Evolutionary conservation across 2,329 filamentous ascomycete species (phyloP), one percentile per base, ranked within the genome.

Genomic region (Colletotrichum chlorophyti): DNA sequence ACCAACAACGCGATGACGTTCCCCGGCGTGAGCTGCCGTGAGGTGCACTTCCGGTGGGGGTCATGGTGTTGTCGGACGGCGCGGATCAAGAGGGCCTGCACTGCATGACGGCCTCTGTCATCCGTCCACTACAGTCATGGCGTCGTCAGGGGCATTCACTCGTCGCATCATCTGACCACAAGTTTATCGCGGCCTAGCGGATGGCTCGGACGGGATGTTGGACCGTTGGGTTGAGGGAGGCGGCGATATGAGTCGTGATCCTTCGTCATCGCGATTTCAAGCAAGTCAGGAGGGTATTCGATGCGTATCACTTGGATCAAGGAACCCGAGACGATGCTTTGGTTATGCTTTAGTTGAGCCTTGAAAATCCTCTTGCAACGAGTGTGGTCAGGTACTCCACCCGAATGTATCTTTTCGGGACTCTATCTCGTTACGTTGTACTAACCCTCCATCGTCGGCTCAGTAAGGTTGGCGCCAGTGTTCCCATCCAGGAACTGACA

Each of bases 81-180:
- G 35, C 21, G 43, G 35, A 50, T 41, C 47, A 41, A 15, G 29
- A 12, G 17, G 17, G 19, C 11, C 10, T 32, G 23, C n/a, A 31
- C 17, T 26, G 38, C 47, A 29, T 19, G 40, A n/a, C n/a, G n/a
- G n/a, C n/a, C 27, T 27, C 6, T 46, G 27, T 23, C 53, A 19
- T 58, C 53, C 47, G 38, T 32, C 29, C 21, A 32, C 37, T 27
- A 34, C 29, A 31, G 15, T 15, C 48, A 38, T 32, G n/a, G n/a
- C n/a, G 55, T 53, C 42, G 37, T 55, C 54, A 38, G 29, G 31
- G 38, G 26, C 43, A 15, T 31, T 55, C 42, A 15, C 37, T 55
- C 42, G 31, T 38, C 37, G 32, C 54, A 26, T 48, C 51, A 51
- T 55, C 55, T 31, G 55, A 59, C 55, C 41, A 15, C 43, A 37